Evolutionary conservation across 164 flowering plant species (phyloP).

Genomic region (Magnolia sinica): DNA sequence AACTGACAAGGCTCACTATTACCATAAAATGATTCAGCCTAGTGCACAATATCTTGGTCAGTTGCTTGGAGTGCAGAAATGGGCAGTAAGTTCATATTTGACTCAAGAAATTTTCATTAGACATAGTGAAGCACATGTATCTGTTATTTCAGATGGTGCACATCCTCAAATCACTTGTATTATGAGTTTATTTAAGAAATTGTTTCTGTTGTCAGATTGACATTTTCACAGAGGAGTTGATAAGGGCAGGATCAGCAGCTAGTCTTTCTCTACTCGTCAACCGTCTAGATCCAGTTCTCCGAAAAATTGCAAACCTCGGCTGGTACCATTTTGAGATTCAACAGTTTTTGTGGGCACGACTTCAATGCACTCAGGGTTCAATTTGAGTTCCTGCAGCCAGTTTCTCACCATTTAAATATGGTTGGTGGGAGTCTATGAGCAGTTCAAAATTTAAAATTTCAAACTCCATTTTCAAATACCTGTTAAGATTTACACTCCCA

Average conservation of each 20-base stretch:
- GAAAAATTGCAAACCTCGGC: slow-evolving; percentile 28
- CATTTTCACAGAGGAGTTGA: slow-evolving; percentile 30
- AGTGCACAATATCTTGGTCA: slow-evolving; percentile 31
- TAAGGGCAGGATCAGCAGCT: slow-evolving; percentile 27
- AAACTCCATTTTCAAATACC: neutral
- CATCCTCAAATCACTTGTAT: neutral
- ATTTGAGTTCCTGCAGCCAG: neutral
- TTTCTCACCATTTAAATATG: neutral
- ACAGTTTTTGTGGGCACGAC: neutral
- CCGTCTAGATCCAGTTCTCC: slow-evolving; percentile 27
- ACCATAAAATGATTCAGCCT: slow-evolving; percentile 27
- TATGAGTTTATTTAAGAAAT: neutral
- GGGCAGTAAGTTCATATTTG: slow-evolving; percentile 24
- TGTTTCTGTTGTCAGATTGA: slow-evolving; percentile 19
- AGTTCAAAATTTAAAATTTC: too few species aligned
- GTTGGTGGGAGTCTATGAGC: neutral
- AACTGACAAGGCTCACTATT: slow-evolving; percentile 21
- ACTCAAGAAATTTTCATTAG: neutral
- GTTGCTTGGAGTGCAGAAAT: slow-evolving; percentile 28
- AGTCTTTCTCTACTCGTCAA: slow-evolving; percentile 27
- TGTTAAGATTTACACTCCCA: neutral
- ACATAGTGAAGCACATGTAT: neutral
- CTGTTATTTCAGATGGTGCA: neutral
- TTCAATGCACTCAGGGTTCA: neutral
- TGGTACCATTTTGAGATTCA: slow-evolving; percentile 15